phyloP scores from a whole-genome alignment of 805 yeast species.

The Starmerella cellae region DNA sequence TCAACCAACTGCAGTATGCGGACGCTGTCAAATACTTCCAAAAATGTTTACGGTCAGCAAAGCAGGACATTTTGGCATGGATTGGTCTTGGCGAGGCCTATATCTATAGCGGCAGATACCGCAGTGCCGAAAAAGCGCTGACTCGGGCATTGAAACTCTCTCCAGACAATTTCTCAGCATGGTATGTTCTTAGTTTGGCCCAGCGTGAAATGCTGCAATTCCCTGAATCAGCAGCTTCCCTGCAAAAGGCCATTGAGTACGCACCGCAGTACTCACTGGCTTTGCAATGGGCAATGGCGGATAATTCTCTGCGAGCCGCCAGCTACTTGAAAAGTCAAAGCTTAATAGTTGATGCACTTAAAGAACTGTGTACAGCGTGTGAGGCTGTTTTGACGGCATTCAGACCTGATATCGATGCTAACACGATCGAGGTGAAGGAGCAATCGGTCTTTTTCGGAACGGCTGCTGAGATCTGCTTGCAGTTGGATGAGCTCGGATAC shows the following conservation, averaged over 20 bases:
- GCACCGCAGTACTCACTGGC: conserved; percentile 31
- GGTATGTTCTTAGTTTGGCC: conserved; percentile 54
- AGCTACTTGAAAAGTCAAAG: conserved; percentile 43
- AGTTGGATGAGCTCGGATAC: conserved; percentile 3
- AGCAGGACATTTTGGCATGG: conserved; percentile 67
- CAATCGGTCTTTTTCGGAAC: conserved; percentile 6
- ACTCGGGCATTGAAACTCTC: conserved; percentile 45
- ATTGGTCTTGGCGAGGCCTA: conserved; percentile 96
- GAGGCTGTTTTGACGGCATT: conserved; percentile 31
- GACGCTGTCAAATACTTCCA: conserved; percentile 85
- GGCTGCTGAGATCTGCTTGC: conserved; percentile 1
- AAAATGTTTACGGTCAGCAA: conserved; percentile 56
- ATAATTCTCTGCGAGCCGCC: conserved; percentile 32
- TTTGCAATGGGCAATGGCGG: conserved; percentile 42
- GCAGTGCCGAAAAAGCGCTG: conserved; percentile 78
- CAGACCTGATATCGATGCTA: not conserved
- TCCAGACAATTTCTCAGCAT: conserved; percentile 45
- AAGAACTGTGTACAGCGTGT: conserved; percentile 36
- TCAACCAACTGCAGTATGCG: conserved; percentile 58
- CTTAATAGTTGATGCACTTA: conserved; percentile 51
- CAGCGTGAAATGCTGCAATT: conserved; percentile 52
- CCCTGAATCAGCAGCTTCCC: conserved; percentile 43
- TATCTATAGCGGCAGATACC: conserved; percentile 65
- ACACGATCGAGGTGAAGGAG: not conserved
- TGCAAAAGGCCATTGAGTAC: conserved; percentile 18